A percentile compares a stretch with the other conserved stretches of the same genome.
These are phyloP conservation scores for Diplogelasinospora grovesii DNA, from an alignment of 495 filamentous ascomycete genomes.

Conservation along the genomic window DNA sequence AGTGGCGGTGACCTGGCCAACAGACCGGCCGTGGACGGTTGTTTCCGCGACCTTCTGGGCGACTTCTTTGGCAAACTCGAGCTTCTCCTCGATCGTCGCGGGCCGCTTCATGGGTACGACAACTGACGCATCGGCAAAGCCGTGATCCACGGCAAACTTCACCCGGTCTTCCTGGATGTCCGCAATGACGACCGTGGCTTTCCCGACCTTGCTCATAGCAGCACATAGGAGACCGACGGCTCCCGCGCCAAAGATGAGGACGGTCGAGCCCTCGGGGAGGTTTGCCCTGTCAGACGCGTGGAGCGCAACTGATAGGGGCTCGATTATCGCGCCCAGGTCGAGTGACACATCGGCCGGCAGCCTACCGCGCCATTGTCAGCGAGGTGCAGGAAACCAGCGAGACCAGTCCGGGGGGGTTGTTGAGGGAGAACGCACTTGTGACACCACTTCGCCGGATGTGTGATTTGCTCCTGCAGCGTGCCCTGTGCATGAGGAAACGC, in stretches of 20 bases:
- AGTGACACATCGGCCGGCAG: slow-evolving; percentile 58
- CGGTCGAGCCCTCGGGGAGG: slow-evolving; percentile 45
- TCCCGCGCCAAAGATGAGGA: slow-evolving; percentile 75
- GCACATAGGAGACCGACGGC: slow-evolving; percentile 73
- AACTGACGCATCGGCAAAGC: slow-evolving; percentile 56
- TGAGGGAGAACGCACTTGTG: slow-evolving; percentile 47
- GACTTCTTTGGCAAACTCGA: slow-evolving; percentile 55
- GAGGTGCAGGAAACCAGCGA: too few species aligned
- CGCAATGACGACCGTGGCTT: slow-evolving; percentile 55
- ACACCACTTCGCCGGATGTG: slow-evolving; percentile 64
- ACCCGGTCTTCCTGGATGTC: slow-evolving; percentile 72
- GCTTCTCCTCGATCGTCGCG: slow-evolving; percentile 50
- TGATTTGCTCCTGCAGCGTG: slow-evolving; percentile 72
- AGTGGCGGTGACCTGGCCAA: slow-evolving; percentile 65
- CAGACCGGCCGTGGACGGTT: slow-evolving; percentile 18
- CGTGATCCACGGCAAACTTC: slow-evolving; percentile 62
- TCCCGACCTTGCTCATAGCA: slow-evolving; percentile 47
- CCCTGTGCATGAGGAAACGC: slow-evolving; percentile 73
- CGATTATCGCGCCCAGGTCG: slow-evolving; percentile 66
- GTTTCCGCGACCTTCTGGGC: slow-evolving; percentile 46
- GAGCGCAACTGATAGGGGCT: slow-evolving; percentile 74
- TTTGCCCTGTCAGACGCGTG: slow-evolving; percentile 62
- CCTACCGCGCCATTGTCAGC: slow-evolving; percentile 22
- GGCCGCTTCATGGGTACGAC: slow-evolving; percentile 54
- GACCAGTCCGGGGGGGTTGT: too few species aligned